Base-by-base conservation (phyloP, 495 filamentous ascomycete genomes). In the Talaromyces trachyspermus region DNA sequence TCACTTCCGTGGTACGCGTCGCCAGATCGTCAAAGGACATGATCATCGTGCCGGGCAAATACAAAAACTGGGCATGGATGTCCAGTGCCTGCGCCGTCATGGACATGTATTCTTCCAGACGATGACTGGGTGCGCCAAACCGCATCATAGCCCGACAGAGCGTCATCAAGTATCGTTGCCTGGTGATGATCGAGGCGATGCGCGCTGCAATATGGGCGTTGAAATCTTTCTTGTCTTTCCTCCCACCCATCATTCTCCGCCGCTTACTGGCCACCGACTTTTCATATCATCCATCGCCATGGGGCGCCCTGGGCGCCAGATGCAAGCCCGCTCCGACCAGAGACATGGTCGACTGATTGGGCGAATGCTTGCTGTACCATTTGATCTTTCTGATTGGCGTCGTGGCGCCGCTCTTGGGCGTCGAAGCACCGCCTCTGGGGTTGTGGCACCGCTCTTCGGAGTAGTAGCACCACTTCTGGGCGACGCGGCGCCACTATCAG, bases 11-110 rank as follows among this genome's bases (percentile, higher is more conserved):
- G 0, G 91, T 95, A 54, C 95, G 91, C 1, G 88, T 94, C 11
- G 80, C 76, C 17, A 80, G 78, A 65, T 97, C 91, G 56, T 95
- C 90, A 57, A 97, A 95, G 0, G 88, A 89, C 61, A 95, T 85
- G 58, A 97, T 86, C 91, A 95, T 97, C 53, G 86, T 92, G 4
- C 88, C 88, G 0, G 91, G 91, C 2, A 95, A 81, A 62, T 95
- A 95, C 33, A 95, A 65, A 58, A 92, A 95, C 53, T 95, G 90
- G 33, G 83, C 86, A 32, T 95, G 86, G 19, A 95, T 88, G 58
- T 89, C 85, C 15, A 97, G 76, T 9, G 92, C 88, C 2, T 86
- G 76, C 9, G 90, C 85, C 10, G 87, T 88, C 88, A 90, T 94
- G 44, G 77, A 79, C 84, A 97, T 85, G 60, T 95, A 95, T 54